phyloP scores from a whole-genome alignment of 2,329 filamentous ascomycete genomes.

The Cladophialophora yegresii region DNA sequence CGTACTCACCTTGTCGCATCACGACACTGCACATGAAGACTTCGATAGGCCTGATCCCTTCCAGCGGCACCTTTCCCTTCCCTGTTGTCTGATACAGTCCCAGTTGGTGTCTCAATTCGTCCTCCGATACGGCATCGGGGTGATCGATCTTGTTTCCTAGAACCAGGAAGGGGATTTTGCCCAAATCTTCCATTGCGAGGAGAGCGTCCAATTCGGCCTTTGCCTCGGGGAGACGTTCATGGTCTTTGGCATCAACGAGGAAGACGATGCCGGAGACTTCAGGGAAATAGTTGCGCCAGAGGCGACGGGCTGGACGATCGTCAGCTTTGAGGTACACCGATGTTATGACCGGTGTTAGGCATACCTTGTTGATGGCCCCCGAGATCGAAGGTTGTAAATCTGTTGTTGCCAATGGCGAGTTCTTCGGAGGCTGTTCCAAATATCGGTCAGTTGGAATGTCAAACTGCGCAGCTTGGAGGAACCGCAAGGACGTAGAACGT shows the following conservation, averaged over 20 bases:
- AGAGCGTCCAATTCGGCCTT: slow-evolving; percentile 97
- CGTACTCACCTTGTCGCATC: slow-evolving; percentile 79
- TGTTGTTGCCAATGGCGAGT: slow-evolving; percentile 86
- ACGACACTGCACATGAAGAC: slow-evolving; percentile 99
- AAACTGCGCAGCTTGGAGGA: background rate
- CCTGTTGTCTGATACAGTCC: slow-evolving; percentile 95
- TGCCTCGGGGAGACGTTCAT: slow-evolving; percentile 88
- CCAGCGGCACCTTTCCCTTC: slow-evolving; percentile 89
- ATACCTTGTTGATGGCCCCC: slow-evolving; percentile 87
- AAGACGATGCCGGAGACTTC: slow-evolving; percentile 97
- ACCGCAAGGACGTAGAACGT: slow-evolving; percentile 44
- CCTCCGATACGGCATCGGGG: slow-evolving; percentile 91
- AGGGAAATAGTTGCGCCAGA: slow-evolving; percentile 97
- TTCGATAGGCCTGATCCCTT: slow-evolving; percentile 93
- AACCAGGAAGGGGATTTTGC: slow-evolving; percentile 93
- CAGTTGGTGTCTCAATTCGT: slow-evolving; percentile 87
- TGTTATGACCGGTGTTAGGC: slow-evolving; percentile 39
- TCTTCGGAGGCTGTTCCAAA: slow-evolving; percentile 73
- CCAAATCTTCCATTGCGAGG: slow-evolving; percentile 92
- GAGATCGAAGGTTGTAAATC: slow-evolving; percentile 92
- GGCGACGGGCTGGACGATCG: slow-evolving; percentile 67
- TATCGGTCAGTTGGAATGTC: background rate
- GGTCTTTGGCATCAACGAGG: slow-evolving; percentile 95
- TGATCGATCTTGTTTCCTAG: slow-evolving; percentile 99
- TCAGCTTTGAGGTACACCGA: background rate